These are phyloP conservation scores for Boletus rubropictus DNA, from an alignment of 768 basidiomycete genomes.

Conservation along the genomic window DNA sequence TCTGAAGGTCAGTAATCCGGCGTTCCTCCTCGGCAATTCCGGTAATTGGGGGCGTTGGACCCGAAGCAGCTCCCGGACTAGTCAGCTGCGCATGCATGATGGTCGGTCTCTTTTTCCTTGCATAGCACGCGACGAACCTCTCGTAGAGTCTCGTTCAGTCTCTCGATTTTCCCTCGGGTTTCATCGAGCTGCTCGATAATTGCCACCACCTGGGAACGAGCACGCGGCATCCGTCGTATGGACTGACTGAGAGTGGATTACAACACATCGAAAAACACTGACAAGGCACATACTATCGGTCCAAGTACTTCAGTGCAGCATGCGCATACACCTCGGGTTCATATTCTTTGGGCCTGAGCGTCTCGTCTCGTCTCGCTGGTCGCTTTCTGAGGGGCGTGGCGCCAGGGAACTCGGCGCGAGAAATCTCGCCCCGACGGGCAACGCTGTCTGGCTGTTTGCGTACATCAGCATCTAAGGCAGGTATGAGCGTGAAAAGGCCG, in stretches of 20 bases:
- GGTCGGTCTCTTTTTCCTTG: conserved; percentile 5
- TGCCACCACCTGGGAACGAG: conserved; percentile 35
- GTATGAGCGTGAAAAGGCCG: conserved; percentile 64
- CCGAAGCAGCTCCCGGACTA: conserved; percentile 10
- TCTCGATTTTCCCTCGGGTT: conserved; percentile 33
- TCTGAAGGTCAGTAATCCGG: conserved; percentile 39
- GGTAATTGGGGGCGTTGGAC: conserved; percentile 24
- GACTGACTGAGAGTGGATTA: conserved; percentile 36
- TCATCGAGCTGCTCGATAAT: conserved; percentile 37
- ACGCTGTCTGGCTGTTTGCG: conserved; percentile 25
- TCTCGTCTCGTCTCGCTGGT: conserved; percentile 35
- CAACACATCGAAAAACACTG: conserved; percentile 17
- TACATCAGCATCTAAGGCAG: conserved; percentile 30
- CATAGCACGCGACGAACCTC: conserved; percentile 31
- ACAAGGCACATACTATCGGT: conserved; percentile 57
- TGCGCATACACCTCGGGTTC: conserved; percentile 73
- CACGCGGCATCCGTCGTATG: conserved; percentile 46
- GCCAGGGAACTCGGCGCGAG: conserved; percentile 60
- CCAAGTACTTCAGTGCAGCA: conserved; percentile 71
- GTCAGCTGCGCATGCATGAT: conserved; percentile 11
- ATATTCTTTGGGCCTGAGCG: conserved; percentile 35
- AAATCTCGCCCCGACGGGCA: conserved; percentile 39
- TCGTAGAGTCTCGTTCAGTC: conserved; percentile 33
- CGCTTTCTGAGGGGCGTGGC: conserved; percentile 63
- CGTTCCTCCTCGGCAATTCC: conserved; percentile 37